These are phyloP conservation scores for Kwoniella bestiolae DNA, from an alignment of 768 basidiomycete genomes.

Conservation along the genomic window DNA sequence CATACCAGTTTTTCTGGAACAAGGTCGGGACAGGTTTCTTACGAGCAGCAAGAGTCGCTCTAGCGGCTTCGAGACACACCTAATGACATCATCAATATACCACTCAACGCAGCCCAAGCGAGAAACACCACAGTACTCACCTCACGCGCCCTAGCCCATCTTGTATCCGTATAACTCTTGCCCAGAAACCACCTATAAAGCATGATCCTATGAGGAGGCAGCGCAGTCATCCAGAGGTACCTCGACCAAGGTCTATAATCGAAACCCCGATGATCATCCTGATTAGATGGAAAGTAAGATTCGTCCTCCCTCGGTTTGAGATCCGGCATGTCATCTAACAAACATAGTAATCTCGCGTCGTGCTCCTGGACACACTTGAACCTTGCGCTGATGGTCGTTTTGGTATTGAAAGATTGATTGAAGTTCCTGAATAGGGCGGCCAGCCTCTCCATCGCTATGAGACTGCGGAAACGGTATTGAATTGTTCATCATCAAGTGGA, in stretches of 20 bases:
- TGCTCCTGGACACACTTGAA: slow-evolving; percentile 22
- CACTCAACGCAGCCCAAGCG: not conserved
- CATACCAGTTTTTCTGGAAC: slow-evolving; percentile 32
- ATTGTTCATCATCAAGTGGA: not conserved
- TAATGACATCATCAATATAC: not conserved
- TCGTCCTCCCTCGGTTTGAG: slow-evolving; percentile 21
- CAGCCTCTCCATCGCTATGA: slow-evolving; percentile 24
- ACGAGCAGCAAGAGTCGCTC: slow-evolving; percentile 8
- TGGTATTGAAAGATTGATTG: slow-evolving; percentile 16
- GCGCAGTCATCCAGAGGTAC: slow-evolving; percentile 22
- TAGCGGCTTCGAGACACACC: slow-evolving; percentile 23
- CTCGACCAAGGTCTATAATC: slow-evolving; percentile 27
- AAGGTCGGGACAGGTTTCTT: slow-evolving; percentile 21
- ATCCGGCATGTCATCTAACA: slow-evolving; percentile 20
- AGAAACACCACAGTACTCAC: not conserved
- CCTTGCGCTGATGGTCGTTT: slow-evolving; percentile 17
- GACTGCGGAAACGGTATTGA: not conserved
- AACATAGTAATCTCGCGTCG: slow-evolving; percentile 7
- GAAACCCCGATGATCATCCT: slow-evolving; percentile 3
- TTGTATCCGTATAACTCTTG: slow-evolving; percentile 23
- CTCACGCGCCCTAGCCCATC: slow-evolving; percentile 22
- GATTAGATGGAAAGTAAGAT: not conserved
- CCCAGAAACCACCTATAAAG: slow-evolving; percentile 24
- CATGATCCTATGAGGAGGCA: slow-evolving; percentile 23
- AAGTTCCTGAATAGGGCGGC: slow-evolving; percentile 28